A percentile compares a stretch with the other conserved stretches of the same genome.
Evolutionary conservation across 176 grass and related monocot genomes (phyloP).

Genomic region (Oryza nivara): DNA sequence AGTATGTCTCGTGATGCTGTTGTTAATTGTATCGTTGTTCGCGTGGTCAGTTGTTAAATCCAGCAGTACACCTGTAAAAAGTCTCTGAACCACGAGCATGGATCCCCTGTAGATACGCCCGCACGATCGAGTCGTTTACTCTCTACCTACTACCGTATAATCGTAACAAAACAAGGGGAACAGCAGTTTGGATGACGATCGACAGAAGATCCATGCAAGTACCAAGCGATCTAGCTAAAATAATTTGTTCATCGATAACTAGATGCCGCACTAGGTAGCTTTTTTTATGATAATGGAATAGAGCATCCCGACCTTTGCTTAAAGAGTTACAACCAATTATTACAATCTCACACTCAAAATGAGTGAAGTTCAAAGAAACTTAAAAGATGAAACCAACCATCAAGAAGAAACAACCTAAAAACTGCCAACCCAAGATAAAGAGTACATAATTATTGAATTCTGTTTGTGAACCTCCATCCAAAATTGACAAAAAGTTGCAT

Average conservation of each 20-base stretch:
- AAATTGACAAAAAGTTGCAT: no score
- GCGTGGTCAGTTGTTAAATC: conserved; percentile 8
- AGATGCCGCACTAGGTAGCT: background rate
- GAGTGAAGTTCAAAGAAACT: no score
- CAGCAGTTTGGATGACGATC: background rate
- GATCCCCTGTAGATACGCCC: conserved; percentile 17
- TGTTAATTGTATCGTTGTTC: conserved; percentile 21
- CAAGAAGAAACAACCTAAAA: no score
- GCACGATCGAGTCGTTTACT: conserved; percentile 9
- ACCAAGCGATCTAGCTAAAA: background rate
- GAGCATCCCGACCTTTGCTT: no score
- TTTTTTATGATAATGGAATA: no score
- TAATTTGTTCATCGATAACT: background rate
- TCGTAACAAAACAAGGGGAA: background rate
- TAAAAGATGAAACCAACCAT: no score
- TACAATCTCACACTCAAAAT: no score
- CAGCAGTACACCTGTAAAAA: background rate
- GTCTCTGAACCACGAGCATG: background rate
- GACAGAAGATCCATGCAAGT: conserved; percentile 9
- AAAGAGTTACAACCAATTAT: no score
- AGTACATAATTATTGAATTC: no score
- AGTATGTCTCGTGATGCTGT: background rate
- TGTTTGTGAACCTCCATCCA: no score
- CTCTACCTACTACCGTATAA: conserved; percentile 18
- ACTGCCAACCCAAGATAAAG: no score